Conservation (phyloP, 805 yeast genomes). For the Pichia rugopelliculosa region DNA sequence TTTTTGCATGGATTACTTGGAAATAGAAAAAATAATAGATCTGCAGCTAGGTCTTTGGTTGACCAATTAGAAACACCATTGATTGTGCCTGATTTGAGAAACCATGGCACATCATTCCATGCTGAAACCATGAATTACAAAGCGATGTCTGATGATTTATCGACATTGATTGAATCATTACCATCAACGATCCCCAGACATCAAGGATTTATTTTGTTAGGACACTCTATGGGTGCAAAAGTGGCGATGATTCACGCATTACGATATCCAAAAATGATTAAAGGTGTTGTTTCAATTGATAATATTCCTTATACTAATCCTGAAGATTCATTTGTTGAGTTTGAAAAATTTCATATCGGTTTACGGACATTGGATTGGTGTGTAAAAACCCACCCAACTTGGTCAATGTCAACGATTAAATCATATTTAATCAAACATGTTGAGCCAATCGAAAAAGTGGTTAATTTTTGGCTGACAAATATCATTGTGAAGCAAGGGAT, state of each 20-base stretch:
- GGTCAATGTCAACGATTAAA: slow-evolving; percentile 41
- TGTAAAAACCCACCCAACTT: slow-evolving; percentile 24
- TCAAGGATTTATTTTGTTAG: slow-evolving; percentile 46
- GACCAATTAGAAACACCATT: slow-evolving; percentile 43
- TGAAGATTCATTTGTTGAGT: slow-evolving; percentile 23
- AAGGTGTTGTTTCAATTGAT: slow-evolving; percentile 62
- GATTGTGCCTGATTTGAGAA: slow-evolving; percentile 68
- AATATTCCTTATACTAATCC: slow-evolving; percentile 71
- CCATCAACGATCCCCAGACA: slow-evolving; percentile 7
- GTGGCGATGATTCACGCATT: slow-evolving; percentile 80
- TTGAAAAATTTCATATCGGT: slow-evolving; percentile 24
- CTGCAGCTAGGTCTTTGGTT: slow-evolving; percentile 56
- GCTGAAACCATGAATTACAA: slow-evolving; percentile 60
- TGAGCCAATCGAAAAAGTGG: slow-evolving; percentile 51
- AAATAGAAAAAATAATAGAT: slow-evolving; percentile 65
- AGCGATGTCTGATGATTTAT: slow-evolving; percentile 77
- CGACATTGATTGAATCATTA: slow-evolving; percentile 34
- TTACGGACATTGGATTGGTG: slow-evolving; percentile 13
- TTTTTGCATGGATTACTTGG: slow-evolving; percentile 89
- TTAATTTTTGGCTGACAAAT: slow-evolving; percentile 71
- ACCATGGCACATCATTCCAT: slow-evolving; percentile 88
- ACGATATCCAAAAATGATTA: slow-evolving; percentile 50
- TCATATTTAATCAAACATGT: slow-evolving; percentile 50
- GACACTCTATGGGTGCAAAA: slow-evolving; percentile 93
- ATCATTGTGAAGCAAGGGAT: slow-evolving; percentile 30